Base-by-base conservation (phyloP, 768 basidiomycete genomes). In the Podaxis sp. region DNA sequence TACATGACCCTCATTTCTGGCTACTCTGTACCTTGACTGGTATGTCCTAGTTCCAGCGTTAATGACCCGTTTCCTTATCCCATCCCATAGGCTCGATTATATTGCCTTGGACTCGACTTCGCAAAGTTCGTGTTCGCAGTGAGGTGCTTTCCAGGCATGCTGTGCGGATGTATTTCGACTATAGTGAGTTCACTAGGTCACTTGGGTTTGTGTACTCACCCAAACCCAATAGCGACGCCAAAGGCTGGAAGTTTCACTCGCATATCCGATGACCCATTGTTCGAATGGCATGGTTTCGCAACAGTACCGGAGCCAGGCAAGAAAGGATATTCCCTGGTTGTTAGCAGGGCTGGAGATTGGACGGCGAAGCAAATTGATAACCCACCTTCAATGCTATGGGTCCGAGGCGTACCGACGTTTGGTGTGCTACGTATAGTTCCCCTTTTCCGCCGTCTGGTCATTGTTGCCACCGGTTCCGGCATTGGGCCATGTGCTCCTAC, bases 401-500 rank as follows among this genome's bases (percentile, higher is more conserved):
- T 86, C 20, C 82, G 86, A 54, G 85, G 85, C 10, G 76, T 83
- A 26, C 84, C 85, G 6, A 81, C 81, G 22, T 83, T 77, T 65
- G 84, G 84, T 52, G 83, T 86, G 26, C 71, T 87, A 56, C 77
- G 81, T 22, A 83, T 86, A 62, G 81, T 81, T 6, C 78, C 82
- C 11, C 73, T 85, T 58, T 86, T 87, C 76, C 80, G 80, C 30
- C 79, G 84, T 30, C 67, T 86, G 3, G 78, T 86, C 6, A 75
- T 86, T 53, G 85, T 87, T 28, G 85, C 85, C 6, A 87, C 85
- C 20, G 86, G 78, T 28, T 80, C 77, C 17, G 84, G 84, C 49
- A 86, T 87, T 63, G 86, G 84, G 2, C 86, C 85, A n/a, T 85
- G 84, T 67, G 80, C 83, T 2, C 82, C 84, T 0, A 79, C 78